Base-by-base conservation (phyloP, 2,329 filamentous ascomycete genomes). In the Furcasterigmium sp. region DNA sequence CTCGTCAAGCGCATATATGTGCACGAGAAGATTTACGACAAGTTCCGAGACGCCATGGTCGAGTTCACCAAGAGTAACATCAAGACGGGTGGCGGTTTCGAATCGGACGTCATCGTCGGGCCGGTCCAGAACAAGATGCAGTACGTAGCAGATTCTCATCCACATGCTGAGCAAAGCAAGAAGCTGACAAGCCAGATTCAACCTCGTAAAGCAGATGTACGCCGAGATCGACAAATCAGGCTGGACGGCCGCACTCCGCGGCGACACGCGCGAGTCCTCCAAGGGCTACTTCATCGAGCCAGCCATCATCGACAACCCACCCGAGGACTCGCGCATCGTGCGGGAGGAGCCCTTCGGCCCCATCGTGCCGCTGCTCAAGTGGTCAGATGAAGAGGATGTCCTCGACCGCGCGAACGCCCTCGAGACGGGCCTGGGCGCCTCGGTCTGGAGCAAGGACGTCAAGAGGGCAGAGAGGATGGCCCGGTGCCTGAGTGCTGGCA, bases 101-200 rank as follows among this genome's bases (percentile, higher is more conserved):
- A 73, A 45, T 56, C 60, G 4, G 67, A 65, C 15, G 69, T 69
- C 2, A 44, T 62, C 8, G 43, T 77, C 15, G 77, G 78, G 0
- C 78, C 80, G 0, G 57, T 82, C 1, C 78, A 82, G 52, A 82
- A 83, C 57, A 56, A 63, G 44, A 78, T 80, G 74, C 80, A 82
- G 55, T 81, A 68, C n/a, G n/a, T n/a, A n/a, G n/a, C n/a, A n/a
- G n/a, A n/a, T n/a, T n/a, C n/a, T n/a, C n/a, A n/a, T n/a, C n/a
- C n/a, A n/a, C n/a, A n/a, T n/a, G n/a, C n/a, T n/a, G n/a, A n/a
- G n/a, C n/a, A n/a, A n/a, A n/a, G n/a, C n/a, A n/a, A n/a, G n/a
- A n/a, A 32, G 4, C 35, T 37, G 8, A 47, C 35, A 36, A 13
- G 17, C 14, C 30, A 54, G 50, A 39, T 61, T 52, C 54, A 68